Evolutionary conservation across 179 eudicot species (phyloP), one percentile per base, ranked within the genome.

Genomic region (Amaranthus tricolor): DNA sequence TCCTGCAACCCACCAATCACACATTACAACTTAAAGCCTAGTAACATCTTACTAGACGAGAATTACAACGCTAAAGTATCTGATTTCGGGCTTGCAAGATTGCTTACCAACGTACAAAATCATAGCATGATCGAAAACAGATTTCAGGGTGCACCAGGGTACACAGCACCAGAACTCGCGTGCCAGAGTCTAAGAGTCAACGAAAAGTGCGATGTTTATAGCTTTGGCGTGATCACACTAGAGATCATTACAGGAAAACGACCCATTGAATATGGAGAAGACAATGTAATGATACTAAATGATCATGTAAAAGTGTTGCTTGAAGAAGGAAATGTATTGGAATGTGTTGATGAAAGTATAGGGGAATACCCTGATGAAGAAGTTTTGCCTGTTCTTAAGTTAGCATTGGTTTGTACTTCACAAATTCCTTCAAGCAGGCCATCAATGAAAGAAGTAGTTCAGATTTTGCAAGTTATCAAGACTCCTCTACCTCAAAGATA

Each of bases 361-460:
- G 87, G 90, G 0, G 85, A 80, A 56, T 96, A 84, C 74, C 97
- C 98, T 9, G 98, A 91, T 68, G 98, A 85, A 14, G 99, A 96
- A 84, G 91, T 91, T 11, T 75, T 91, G 83, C 99, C 99, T 1
- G 88, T 93, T 31, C 73, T 96, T 13, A 93, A 96, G 81, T 66
- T 96, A 85, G 99, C 97, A 0, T 74, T 90, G 85, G 99, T 96
- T 1, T 96, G 99, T 77, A 91, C 99, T 48, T 93, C 98, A 12
- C 99, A 88, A 80, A 81, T 96, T 72, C 99, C 99, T 72, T 96
- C 99, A 13, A 91, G 90, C 74, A 87, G 99, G 79, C 98, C 98
- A 51, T 89, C 99, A 0, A 96, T 96, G 99, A 87, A 87, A 0
- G 99, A 96, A 62, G 98, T 96, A 51, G 97, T 96, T 69, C 98